Evolutionary conservation across 805 yeast species (phyloP), one percentile per base, ranked within the genome.

Genomic region (Metschnikowia chrysomelidarum): DNA sequence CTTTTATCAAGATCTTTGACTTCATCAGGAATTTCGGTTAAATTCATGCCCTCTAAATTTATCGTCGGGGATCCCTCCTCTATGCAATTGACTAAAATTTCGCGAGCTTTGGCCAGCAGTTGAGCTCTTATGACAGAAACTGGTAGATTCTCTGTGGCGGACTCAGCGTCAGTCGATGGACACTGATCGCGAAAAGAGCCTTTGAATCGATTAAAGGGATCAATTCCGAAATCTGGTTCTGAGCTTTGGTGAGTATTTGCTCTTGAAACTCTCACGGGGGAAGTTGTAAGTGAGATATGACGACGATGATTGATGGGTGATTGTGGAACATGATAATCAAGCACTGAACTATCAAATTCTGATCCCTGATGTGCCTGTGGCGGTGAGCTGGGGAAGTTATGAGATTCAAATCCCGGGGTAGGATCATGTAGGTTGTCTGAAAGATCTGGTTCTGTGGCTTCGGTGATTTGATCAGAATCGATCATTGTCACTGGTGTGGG

Each of bases 1-100:
- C 77, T 54, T 36, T 77, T 67, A 46, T 75, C 68, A 43, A 79
- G 58, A 50, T 79, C 86, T 32, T 69, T 69, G 19, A 79, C 64
- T 43, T 77, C 81, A 33, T 74, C 77, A 1, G 86, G 84, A 3
- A 79, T 53, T 5, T 68, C 68, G 8, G 57, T 60, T 24, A 79
- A 55, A 0, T 64, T 68, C 54, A 76, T 50, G 11, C 67, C 56
- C 34, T 77, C 82, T 18, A 79, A 47, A 36, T 68, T 56, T 2
- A 79, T 59, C n/a, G 50, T 59, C 1, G 75, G 63, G 7, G 51
- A 43, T 5, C 68, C 65, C 27, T 71, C 65, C 42, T 76, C 82
- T 41, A 79, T 75, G 3, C 73, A 60, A 4, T 57, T 52, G 9
- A 70, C 56, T 11, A 78, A 67, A 3, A 64, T 53, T 3, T 62